Base-by-base conservation (phyloP, 805 yeast genomes). In the Priceomyces fermenticarens region DNA sequence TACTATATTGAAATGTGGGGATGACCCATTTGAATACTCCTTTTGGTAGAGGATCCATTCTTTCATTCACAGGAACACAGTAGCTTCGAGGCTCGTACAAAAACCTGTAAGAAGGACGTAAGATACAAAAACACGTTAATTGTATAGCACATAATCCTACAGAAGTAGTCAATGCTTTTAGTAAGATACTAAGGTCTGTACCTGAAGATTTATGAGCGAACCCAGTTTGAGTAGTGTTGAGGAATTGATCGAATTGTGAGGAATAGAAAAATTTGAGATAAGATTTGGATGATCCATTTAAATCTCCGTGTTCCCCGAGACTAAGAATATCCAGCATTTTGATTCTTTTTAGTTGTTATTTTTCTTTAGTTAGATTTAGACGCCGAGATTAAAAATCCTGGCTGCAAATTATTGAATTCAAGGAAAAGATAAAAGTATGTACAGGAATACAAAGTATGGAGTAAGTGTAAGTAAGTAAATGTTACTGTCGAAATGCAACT, bases 151-250 rank as follows among this genome's bases (percentile, higher is more conserved):
- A 82, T 37, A 78, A 70, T 1, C 77, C 52, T 1, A 77, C 48
- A 0, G 91, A 78, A 3, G 81, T 67, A 9, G 70, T 57, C 32
- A 85, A 54, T 0, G 88, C 76, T 15, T 80, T 75, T 3, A 80
- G 38, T 40, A 86, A 75, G 0, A 81, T 66, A 29, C 73, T 65
- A 8, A 83, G 58, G 0, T 86, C 76, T 1, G 80, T 72, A 3
- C 84, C 91, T 12, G 75, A 72, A 0, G 80, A 70, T 10, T 57
- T 53, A 42, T 80, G 86, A 2, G 86, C 86, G 14, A 72, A 60
- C 0, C 85, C 85, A 0, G 77, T 68, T 51, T 81, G 78, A 3
- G 80, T 65, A 2, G 80, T 75, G 45, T 73, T 72, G 28, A 79
- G 54, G 46, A 80, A 74, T 37, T 62, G 60, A 14, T 56, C 57